Conservation (phyloP, 2,329 filamentous ascomycete genomes). For the Alternaria longipes region DNA sequence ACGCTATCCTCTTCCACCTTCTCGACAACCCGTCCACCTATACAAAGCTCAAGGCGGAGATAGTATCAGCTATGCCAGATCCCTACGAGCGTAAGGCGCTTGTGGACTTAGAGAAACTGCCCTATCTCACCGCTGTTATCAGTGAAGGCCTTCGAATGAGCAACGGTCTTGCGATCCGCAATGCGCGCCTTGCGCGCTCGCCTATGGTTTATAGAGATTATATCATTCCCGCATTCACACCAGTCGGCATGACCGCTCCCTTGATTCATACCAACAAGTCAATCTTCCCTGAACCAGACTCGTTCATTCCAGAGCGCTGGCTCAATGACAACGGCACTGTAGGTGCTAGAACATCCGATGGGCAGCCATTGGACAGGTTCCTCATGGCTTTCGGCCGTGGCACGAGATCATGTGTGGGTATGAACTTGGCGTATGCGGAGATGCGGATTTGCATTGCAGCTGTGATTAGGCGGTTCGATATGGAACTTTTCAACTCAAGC, state of each 20-base stretch:
- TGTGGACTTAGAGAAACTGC: background rate
- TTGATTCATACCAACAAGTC: background rate
- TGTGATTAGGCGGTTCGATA: constrained; percentile 12
- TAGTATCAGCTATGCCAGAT: background rate
- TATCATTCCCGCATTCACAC: background rate
- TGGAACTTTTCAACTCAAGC: constrained; percentile 30
- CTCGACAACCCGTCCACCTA: background rate
- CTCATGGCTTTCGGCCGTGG: background rate
- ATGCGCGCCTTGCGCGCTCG: background rate
- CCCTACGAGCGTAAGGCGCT: background rate
- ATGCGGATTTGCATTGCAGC: background rate
- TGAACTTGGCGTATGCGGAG: background rate
- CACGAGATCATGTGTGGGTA: background rate
- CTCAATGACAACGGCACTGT: background rate
- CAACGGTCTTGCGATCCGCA: background rate
- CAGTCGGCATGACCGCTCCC: background rate
- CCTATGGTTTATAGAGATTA: background rate
- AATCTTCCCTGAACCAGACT: background rate
- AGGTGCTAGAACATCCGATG: background rate
- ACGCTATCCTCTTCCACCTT: background rate
- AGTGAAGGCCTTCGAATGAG: background rate
- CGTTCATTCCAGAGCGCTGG: background rate
- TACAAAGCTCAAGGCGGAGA: background rate
- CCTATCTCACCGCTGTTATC: background rate
- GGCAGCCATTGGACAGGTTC: background rate